Evolutionary conservation across 116 monocot genomes (phyloP).

Genomic region (Iris pallida): DNA sequence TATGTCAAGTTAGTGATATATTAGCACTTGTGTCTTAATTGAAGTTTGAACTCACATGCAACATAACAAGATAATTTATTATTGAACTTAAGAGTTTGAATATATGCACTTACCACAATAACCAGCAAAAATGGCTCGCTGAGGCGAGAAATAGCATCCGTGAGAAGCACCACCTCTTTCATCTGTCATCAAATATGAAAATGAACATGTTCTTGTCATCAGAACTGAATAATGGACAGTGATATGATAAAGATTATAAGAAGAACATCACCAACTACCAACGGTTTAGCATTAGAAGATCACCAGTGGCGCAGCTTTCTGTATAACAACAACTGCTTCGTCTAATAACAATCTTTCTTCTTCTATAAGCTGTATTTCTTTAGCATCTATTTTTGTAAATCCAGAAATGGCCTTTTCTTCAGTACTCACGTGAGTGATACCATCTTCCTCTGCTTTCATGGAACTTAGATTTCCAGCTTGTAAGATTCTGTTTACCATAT

Average conservation of each 20-base stretch:
- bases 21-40: too few species aligned
- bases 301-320: conserved; percentile 95
- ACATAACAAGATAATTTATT: not conserved
- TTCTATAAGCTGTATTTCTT: conserved; percentile 64
- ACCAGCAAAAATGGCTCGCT: conserved; percentile 92
- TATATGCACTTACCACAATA: conserved; percentile 67
- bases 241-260: conserved; percentile 24
- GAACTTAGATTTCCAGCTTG: conserved; percentile 23
- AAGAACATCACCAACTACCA: conserved; percentile 87
- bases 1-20: too few species aligned
- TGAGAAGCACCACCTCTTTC: conserved; percentile 81
- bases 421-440: conserved; percentile 12
- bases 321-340: conserved; percentile 63
- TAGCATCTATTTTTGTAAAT: conserved; percentile 61
- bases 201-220: not conserved
- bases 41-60: too few species aligned
- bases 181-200: conserved; percentile 58
- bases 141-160: conserved; percentile 76
- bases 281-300: conserved; percentile 92
- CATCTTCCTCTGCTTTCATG: conserved; percentile 13
- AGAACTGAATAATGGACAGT: not conserved
- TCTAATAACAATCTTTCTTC: conserved; percentile 56
- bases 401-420: conserved; percentile 52
- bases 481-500: conserved; percentile 15
- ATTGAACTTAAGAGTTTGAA: conserved; percentile 2